These are phyloP conservation scores for Macrolepiota fuliginosa DNA, from an alignment of 768 basidiomycete genomes.

Conservation along the genomic window DNA sequence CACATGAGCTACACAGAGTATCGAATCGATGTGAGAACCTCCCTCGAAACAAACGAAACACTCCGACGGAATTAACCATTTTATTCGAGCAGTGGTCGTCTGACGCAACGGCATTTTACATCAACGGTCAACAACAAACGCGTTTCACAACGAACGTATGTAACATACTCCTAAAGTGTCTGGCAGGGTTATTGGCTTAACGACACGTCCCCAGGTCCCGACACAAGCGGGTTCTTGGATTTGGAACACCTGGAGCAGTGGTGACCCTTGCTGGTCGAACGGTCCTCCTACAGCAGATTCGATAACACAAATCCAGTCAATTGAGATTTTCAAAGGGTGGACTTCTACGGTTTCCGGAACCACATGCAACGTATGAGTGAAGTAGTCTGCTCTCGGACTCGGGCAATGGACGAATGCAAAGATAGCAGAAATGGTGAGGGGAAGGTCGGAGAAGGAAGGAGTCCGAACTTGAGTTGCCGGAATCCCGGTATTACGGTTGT, in stretches of 20 bases:
- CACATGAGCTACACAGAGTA: constrained; percentile 24
- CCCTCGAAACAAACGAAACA: background rate
- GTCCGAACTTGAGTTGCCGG: background rate
- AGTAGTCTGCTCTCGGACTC: background rate
- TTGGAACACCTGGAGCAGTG: constrained; percentile 36
- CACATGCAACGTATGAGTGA: constrained; percentile 1
- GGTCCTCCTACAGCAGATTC: constrained; percentile 33
- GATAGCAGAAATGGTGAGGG: background rate
- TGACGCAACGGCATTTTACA: constrained; percentile 29
- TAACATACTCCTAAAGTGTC: background rate
- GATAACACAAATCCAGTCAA: constrained; percentile 31
- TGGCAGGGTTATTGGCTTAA: background rate
- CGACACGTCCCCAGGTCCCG: constrained; percentile 23
- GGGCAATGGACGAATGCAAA: background rate
- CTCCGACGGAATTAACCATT: background rate
- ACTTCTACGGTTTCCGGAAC: constrained; percentile 22
- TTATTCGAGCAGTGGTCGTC: constrained; percentile 25
- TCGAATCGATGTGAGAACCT: constrained; percentile 29
- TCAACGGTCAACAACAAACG: constrained; percentile 30
- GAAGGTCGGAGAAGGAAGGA: background rate
- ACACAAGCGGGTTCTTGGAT: constrained; percentile 27
- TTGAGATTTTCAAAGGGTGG: constrained; percentile 33
- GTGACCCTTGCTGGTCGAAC: constrained; percentile 32
- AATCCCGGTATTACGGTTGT: background rate
- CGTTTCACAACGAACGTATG: constrained; percentile 29